Evolutionary conservation across 2,329 filamentous ascomycete genomes (phyloP), one percentile per base, ranked within the genome.

Genomic region (Endoconidiophora polonica): DNA sequence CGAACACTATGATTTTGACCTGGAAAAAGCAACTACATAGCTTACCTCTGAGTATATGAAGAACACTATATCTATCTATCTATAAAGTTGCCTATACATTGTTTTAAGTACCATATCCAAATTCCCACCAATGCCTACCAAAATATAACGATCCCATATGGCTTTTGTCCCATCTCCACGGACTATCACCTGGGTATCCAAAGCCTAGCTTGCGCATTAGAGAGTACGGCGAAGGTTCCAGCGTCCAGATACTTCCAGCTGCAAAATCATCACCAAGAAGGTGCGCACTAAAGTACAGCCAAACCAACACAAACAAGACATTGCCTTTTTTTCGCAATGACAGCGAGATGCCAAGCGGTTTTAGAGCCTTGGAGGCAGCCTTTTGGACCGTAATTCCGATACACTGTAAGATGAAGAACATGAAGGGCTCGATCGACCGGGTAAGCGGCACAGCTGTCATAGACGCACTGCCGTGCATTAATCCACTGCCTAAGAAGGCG

Each of bases 161-260:
- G 20, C 70, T 62, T 29, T 68, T 60, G 55, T 71, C 68, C 76
- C 81, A 86, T 57, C 83, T 76, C 75, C 76, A 84, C 70, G 76
- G 80, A 1, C 70, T 65, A 58, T 83, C 78, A 0, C 72, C 75
- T 16, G 69, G 63, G 1, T 67, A 65, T 0, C 81, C 83, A 33
- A 81, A 67, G 0, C 83, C 81, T 14, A 88, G 33, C 2, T 72
- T 74, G 23, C 86, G 70, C n/a, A 87, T 59, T 1, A 73, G 59
- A 49, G 85, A 93, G 6, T 90, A 56, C 0, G 87, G 86, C n/a
- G 94, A 65, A 0, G 86, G 86, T 62, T 95, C 86, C 54, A 78
- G 77, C 12, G 93, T 63, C 83, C 84, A 94, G 0, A 94, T 59
- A 0, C 85, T 86, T 1, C 77, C 74, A 9, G 72, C 69, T 0